Conservation (phyloP, 257 asterid species). For the Capsicum pubescens region DNA sequence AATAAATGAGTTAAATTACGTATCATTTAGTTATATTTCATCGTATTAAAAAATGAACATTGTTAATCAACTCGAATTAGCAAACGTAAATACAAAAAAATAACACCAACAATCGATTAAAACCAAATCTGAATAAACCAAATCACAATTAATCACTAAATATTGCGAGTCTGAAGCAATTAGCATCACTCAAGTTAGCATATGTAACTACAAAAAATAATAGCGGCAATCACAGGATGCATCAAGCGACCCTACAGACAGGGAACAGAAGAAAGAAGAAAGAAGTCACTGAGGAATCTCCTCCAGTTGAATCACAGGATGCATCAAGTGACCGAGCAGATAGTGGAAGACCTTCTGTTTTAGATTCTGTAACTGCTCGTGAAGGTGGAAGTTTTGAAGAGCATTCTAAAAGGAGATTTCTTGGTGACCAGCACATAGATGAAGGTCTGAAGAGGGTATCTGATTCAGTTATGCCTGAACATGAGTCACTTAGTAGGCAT, state of each 20-base stretch:
- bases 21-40: no score
- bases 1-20: no score
- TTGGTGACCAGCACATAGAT: constrained; percentile 38
- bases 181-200: no score
- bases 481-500: constrained; percentile 38
- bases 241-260: background rate
- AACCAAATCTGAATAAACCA: no score
- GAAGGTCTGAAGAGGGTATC: constrained; percentile 45
- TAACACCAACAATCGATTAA: no score
- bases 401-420: constrained; percentile 38
- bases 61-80: no score
- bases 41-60: no score
- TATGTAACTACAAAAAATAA: no score
- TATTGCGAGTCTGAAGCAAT: no score
- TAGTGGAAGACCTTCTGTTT: constrained; percentile 44
- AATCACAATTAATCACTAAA: no score
- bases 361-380: constrained; percentile 43
- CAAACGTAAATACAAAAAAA: no score
- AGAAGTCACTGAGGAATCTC: constrained; percentile 39
- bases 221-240: no score
- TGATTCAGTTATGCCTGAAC: constrained; percentile 40
- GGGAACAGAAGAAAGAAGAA: constrained; percentile 46
- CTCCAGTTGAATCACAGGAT: constrained; percentile 46
- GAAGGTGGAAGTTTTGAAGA: constrained; percentile 50
- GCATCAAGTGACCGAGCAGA: constrained; percentile 43